These are phyloP conservation scores for Capronia coronata DNA, from an alignment of 2,329 filamentous ascomycete genomes.

Conservation along the genomic window DNA sequence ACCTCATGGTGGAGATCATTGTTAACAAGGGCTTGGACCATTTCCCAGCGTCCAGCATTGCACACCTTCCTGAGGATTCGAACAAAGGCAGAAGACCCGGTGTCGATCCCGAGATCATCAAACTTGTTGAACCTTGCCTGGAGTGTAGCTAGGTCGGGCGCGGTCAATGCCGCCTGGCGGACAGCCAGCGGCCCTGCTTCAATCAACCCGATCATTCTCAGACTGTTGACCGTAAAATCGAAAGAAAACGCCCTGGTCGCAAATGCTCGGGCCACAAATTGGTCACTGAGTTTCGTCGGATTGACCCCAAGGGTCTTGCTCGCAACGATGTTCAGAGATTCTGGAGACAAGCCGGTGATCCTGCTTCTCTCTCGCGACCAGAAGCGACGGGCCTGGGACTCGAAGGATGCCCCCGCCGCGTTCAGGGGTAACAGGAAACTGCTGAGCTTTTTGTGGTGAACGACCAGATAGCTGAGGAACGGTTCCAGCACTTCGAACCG, in stretches of 20 bases:
- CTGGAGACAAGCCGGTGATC: constrained; percentile 27
- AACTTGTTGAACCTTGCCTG: constrained; percentile 55
- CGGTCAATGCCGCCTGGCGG: constrained; percentile 67
- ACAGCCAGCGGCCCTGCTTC: constrained; percentile 69
- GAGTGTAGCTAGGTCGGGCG: constrained; percentile 52
- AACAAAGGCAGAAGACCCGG: constrained; percentile 59
- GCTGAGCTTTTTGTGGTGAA: constrained; percentile 27
- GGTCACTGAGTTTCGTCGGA: constrained; percentile 55
- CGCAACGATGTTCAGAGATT: constrained; percentile 26
- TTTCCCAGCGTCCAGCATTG: constrained; percentile 46
- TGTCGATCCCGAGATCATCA: constrained; percentile 54
- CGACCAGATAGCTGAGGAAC: constrained; percentile 37
- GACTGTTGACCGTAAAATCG: constrained; percentile 62
- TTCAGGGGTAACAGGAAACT: constrained; percentile 23
- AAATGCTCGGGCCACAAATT: constrained; percentile 72
- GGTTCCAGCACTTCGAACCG: constrained; percentile 36
- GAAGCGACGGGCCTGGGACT: constrained; percentile 16
- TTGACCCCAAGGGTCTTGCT: constrained; percentile 17
- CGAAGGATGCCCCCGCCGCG: constrained; percentile 27
- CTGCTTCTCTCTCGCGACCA: constrained; percentile 17
- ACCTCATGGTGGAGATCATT: constrained; percentile 61
- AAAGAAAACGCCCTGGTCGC: constrained; percentile 68
- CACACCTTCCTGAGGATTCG: constrained; percentile 61
- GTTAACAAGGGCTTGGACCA: constrained; percentile 48
- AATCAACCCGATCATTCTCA: constrained; percentile 64